Conservation (phyloP, 345 rosid species). For the Ceriops decandra region DNA sequence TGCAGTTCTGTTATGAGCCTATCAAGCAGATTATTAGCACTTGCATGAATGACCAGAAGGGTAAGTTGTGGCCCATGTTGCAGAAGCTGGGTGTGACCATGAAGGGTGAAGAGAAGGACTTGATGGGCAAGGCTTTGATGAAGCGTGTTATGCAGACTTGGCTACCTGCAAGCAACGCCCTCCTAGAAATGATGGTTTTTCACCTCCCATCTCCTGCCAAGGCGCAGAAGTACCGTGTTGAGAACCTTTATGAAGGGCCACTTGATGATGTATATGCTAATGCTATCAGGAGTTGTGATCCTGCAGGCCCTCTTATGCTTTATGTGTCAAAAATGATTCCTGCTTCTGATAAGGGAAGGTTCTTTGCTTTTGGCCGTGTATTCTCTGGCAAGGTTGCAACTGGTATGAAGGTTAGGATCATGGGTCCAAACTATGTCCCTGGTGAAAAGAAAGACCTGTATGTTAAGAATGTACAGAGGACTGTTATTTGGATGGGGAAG, state of each 20-base stretch:
- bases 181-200: constrained; percentile 80
- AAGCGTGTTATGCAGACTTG: constrained; percentile 92
- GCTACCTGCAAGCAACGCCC: constrained; percentile 74
- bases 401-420: constrained; percentile 78
- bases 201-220: constrained; percentile 71
- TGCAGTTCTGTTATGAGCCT: constrained; percentile 84
- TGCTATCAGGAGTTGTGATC: constrained; percentile 79
- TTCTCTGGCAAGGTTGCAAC: constrained; percentile 73
- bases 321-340: constrained; percentile 92
- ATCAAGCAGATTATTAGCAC: constrained; percentile 73
- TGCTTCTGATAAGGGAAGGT: constrained; percentile 85
- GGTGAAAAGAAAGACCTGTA: constrained; percentile 80
- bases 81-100: constrained; percentile 53
- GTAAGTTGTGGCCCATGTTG: constrained; percentile 82
- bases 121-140: constrained; percentile 74
- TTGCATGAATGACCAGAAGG: constrained; percentile 87
- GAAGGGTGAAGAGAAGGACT: constrained; percentile 75
- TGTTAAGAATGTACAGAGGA: constrained; percentile 62
- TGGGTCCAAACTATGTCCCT: constrained; percentile 83
- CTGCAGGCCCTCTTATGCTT: constrained; percentile 81
- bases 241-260: constrained; percentile 83
- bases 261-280: constrained; percentile 68
- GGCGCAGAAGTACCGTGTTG: constrained; percentile 80
- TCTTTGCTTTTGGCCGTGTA: constrained; percentile 85
- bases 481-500: constrained; percentile 94